Percentiles rank a stretch among this genome's conserved stretches.
phyloP scores from a whole-genome alignment of 768 basidiomycete genomes.

The Boletus fagicola region DNA sequence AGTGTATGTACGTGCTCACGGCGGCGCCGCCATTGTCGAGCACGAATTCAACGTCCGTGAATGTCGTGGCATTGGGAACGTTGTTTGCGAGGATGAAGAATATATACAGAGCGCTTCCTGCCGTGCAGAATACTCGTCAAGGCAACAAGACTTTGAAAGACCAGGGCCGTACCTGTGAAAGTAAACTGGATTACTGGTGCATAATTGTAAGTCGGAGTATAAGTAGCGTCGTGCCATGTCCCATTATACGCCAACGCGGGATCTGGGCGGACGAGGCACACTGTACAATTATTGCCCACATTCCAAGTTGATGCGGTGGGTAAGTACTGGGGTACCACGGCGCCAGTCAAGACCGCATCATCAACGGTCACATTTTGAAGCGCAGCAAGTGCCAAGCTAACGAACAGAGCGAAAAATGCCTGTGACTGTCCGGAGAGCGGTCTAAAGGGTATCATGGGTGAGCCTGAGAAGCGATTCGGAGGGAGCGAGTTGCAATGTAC shows the following conservation, averaged over 20 bases:
- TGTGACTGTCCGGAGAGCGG: not conserved
- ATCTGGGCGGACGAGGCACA: not conserved
- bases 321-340: constrained; percentile 6
- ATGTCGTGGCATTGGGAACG: not conserved
- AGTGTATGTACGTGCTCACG: constrained; percentile 1
- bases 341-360: constrained; percentile 11
- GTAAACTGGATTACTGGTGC: constrained; percentile 4
- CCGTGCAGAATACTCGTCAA: not conserved
- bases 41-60: constrained; percentile 6
- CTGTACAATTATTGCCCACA: constrained; percentile 4
- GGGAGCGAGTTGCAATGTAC: too few species aligned
- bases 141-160: not conserved
- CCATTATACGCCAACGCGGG: constrained; percentile 3
- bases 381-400: not conserved
- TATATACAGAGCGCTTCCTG: constrained; percentile 19
- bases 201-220: not conserved
- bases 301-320: constrained; percentile 8
- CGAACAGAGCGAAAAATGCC: not conserved
- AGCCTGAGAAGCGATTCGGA: not conserved
- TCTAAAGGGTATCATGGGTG: not conserved
- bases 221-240: constrained; percentile 22
- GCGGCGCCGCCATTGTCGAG: not conserved
- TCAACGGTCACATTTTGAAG: not conserved
- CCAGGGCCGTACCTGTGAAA: constrained; percentile 7
- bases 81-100: constrained; percentile 20